These are phyloP conservation scores for Diospyros kaki DNA, from an alignment of 148 eudicot genomes.

Conservation along the genomic window DNA sequence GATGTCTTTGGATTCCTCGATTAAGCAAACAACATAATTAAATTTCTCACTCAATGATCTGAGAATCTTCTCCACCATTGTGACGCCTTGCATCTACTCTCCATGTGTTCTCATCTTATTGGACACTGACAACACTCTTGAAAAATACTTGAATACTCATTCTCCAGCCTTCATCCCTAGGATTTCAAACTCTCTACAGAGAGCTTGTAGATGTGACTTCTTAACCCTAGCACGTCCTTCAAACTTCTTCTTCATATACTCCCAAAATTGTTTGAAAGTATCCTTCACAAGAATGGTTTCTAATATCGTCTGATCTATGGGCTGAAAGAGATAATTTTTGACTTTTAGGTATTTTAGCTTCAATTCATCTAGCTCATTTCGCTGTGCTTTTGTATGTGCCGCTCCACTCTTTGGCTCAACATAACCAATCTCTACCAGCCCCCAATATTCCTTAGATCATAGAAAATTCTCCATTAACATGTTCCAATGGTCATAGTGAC, in stretches of 20 bases:
- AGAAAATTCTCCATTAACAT: background rate
- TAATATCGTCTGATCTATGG: background rate
- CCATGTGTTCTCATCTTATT: background rate
- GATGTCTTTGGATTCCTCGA: background rate
- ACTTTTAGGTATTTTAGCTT: background rate
- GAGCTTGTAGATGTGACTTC: background rate
- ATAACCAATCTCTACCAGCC: background rate
- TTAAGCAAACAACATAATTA: background rate
- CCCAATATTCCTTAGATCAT: background rate
- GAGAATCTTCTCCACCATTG: conserved; percentile 2
- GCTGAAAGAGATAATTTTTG: background rate
- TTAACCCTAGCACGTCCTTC: background rate
- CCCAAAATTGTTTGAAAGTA: background rate
- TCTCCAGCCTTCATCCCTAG: background rate
- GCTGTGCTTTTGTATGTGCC: background rate
- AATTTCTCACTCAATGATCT: background rate
- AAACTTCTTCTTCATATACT: background rate
- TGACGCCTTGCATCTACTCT: background rate
- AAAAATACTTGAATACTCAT: background rate
- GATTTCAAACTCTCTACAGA: background rate
- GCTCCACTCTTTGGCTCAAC: background rate
- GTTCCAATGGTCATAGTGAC: background rate
- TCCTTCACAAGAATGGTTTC: background rate
- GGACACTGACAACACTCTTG: background rate
- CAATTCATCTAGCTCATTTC: background rate